Base-by-base conservation (phyloP, 768 basidiomycete genomes). In the Auriculariales sp. region DNA sequence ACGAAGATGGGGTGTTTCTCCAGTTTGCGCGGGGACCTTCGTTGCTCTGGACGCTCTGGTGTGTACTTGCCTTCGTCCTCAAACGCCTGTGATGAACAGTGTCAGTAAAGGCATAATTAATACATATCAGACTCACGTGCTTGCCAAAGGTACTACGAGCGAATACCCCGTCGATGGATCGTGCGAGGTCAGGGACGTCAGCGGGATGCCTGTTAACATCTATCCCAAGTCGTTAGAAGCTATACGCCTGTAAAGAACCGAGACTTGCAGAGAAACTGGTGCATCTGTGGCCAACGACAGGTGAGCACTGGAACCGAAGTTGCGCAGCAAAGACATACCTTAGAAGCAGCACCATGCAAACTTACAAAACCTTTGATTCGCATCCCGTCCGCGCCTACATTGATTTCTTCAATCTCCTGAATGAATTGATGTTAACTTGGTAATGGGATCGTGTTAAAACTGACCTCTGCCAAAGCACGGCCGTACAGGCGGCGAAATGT, bases 1-100 rank as follows among this genome's bases (percentile, higher is more conserved):
- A 91, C 82, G 61, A 86, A 97, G 52, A 91, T 77, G 3, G 91
- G 80, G 61, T 77, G 77, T 62, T 79, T 80, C 59, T 90, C 88
- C 22, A 67, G 62, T 64, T 86, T 90, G 33, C 83, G 78, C 28
- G 90, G 85, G 29, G 90, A 84, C 29, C 83, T 73, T 52, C 85
- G 59, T 59, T 46, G 66, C 84, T 86, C 50, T 31, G 66, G 61
- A 29, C 68, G 70, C 46, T 70, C 69, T 24, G 68, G 62, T 51
- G 60, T 64, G 2, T 64, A 72, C 55, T 77, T 73, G 6, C 77
- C 78, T n/a, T 59, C 66, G 62, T 83, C 81, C 53, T 83, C 79
- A 42, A 75, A 74, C 3, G 82, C 83, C 83, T 87, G 55, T 25
- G 45, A n/a, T 35, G 36, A 6, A 24, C 19, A n/a, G n/a, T n/a